Conservation (phyloP, 192 early-diverging fungal species). For the Pecoramyces ruminantium region DNA sequence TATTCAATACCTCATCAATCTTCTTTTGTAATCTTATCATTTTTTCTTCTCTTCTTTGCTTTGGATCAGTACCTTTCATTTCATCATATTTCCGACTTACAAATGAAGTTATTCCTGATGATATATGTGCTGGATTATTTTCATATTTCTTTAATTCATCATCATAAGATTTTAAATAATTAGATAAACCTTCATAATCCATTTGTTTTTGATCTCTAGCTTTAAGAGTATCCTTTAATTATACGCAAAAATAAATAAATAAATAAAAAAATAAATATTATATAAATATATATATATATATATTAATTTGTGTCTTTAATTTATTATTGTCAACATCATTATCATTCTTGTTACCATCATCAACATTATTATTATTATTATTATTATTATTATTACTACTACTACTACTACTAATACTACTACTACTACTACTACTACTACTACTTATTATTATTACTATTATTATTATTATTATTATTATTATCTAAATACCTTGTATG, state of each 20-base stretch:
- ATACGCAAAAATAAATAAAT: too few species aligned
- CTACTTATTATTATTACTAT: too few species aligned
- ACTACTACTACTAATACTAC: too few species aligned
- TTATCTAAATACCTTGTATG: constrained; percentile 46
- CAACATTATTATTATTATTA: too few species aligned
- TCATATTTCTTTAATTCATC: constrained; percentile 43
- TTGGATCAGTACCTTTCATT: constrained; percentile 70
- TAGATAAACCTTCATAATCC: constrained; percentile 76
- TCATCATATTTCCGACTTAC: constrained; percentile 78
- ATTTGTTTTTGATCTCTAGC: constrained; percentile 88
- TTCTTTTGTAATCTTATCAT: constrained; percentile 51
- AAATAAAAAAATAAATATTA: too few species aligned
- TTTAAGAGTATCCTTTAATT: constrained; percentile 45
- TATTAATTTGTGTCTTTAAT: too few species aligned
- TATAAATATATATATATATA: too few species aligned
- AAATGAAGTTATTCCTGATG: constrained; percentile 40
- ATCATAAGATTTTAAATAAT: constrained; percentile 58
- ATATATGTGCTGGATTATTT: constrained; percentile 26
- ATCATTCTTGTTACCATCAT: too few species aligned
- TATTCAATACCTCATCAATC: constrained; percentile 39
- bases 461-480: constrained; percentile 7
- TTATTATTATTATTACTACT: too few species aligned
- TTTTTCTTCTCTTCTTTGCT: constrained; percentile 60
- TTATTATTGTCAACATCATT: too few species aligned
- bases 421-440: too few species aligned